Evolutionary conservation across 139 green algal species (phyloP).

Genomic region (Volvox reticuliferus): DNA sequence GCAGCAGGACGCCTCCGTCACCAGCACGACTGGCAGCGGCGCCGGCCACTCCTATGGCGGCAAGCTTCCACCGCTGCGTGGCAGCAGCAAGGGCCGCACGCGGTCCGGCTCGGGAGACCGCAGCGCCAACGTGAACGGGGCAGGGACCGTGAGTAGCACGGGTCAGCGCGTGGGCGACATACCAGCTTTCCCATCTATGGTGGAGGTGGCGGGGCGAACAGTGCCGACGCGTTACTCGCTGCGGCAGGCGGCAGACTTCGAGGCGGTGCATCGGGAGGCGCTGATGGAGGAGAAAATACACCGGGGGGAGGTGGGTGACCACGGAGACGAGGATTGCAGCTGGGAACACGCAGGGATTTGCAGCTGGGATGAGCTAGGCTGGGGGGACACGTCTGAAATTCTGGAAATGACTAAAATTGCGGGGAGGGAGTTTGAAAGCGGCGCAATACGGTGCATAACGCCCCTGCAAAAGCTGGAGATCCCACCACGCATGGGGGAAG

Average conservation of each 20-base stretch:
- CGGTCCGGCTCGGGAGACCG: not conserved
- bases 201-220: constrained; percentile 33
- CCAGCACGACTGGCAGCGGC: not conserved
- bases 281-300: constrained; percentile 60
- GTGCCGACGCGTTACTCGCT: constrained; percentile 48
- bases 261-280: constrained; percentile 36
- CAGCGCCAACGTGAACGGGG: not conserved
- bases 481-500: no score
- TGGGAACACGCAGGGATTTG: not conserved
- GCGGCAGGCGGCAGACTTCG: constrained; percentile 45
- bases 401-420: no score
- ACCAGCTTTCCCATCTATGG: constrained; percentile 4
- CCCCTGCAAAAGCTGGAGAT: no score
- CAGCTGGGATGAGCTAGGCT: not conserved
- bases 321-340: not conserved
- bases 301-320: constrained; percentile 51
- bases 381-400: no score
- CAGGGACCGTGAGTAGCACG: not conserved
- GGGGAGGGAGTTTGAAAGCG: no score
- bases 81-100: not conserved
- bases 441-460: no score
- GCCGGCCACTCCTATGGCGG: not conserved
- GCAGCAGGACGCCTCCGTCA: not conserved
- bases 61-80: constrained; percentile 18
- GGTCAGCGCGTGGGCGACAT: not conserved